These are phyloP conservation scores for Limnanthes douglasii DNA, from an alignment of 345 rosid genomes.

Conservation along the genomic window DNA sequence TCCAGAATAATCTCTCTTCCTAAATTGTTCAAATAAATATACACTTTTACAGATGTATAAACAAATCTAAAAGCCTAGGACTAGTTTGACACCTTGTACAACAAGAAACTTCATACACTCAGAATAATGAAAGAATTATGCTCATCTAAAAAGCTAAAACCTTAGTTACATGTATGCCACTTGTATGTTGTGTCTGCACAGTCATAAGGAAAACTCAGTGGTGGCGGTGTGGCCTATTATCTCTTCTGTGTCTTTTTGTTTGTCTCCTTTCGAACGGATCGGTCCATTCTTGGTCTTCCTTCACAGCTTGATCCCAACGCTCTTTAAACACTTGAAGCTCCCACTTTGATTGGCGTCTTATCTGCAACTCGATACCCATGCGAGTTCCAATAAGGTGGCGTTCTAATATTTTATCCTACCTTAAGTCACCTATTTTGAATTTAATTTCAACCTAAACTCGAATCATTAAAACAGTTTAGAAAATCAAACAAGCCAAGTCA, in stretches of 20 bases:
- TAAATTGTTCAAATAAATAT: too few species aligned
- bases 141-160: constrained; percentile 2
- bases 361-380: too few species aligned
- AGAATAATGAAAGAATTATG: constrained; percentile 22
- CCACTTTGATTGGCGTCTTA: constrained; percentile 85
- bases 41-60: too few species aligned
- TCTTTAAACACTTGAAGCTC: constrained; percentile 60
- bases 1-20: too few species aligned
- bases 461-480: too few species aligned
- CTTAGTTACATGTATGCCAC: constrained; percentile 15
- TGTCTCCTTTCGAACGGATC: constrained; percentile 35
- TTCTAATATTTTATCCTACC: too few species aligned
- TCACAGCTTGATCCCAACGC: constrained; percentile 63
- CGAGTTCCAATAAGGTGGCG: too few species aligned
- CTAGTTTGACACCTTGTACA: too few species aligned
- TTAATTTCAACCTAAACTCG: too few species aligned
- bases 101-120: constrained; percentile 1
- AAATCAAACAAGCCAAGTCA: too few species aligned
- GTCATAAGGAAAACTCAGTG: constrained; percentile 6
- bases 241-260: constrained; percentile 11
- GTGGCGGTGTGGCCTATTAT: constrained; percentile 3
- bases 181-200: constrained; percentile 3
- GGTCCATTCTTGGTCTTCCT: constrained; percentile 53
- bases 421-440: too few species aligned
- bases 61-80: too few species aligned